Percentiles rank a stretch among this genome's conserved stretches.
Evolutionary conservation across 495 filamentous ascomycete genomes (phyloP).

Genomic region (Annulohypoxylon maeteangense): DNA sequence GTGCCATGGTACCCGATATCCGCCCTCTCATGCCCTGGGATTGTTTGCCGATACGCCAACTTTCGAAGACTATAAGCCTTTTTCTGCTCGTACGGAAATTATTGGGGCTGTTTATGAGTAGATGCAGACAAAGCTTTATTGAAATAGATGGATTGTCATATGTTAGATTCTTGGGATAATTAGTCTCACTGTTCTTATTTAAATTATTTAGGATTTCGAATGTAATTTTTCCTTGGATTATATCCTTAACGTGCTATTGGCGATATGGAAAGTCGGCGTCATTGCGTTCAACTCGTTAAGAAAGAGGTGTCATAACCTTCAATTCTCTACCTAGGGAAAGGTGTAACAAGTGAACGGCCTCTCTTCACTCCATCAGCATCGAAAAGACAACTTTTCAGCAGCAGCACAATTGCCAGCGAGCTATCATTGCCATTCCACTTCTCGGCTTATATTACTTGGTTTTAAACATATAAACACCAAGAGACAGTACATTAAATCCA

Average conservation of each 20-base stretch:
- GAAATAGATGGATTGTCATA: too few species aligned
- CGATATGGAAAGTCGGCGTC: too few species aligned
- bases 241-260: not conserved
- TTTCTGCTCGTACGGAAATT: not conserved
- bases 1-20: conserved; percentile 22
- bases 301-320: not conserved
- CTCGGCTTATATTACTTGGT: not conserved
- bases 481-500: not conserved
- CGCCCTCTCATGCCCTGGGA: conserved; percentile 6
- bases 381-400: too few species aligned
- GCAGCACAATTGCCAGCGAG: not conserved
- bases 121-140: too few species aligned
- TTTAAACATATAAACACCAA: not conserved
- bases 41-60: conserved; percentile 33
- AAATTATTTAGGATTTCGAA: too few species aligned
- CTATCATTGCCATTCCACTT: not conserved
- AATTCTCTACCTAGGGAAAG: not conserved
- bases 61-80: conserved; percentile 9
- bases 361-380: too few species aligned
- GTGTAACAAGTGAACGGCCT: not conserved
- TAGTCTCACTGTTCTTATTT: not conserved
- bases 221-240: not conserved
- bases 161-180: too few species aligned
- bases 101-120: not conserved
- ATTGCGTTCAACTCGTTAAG: not conserved